These are phyloP conservation scores for Fusarium cicatricum DNA, from an alignment of 2,329 filamentous ascomycete species.

Conservation along the genomic window DNA sequence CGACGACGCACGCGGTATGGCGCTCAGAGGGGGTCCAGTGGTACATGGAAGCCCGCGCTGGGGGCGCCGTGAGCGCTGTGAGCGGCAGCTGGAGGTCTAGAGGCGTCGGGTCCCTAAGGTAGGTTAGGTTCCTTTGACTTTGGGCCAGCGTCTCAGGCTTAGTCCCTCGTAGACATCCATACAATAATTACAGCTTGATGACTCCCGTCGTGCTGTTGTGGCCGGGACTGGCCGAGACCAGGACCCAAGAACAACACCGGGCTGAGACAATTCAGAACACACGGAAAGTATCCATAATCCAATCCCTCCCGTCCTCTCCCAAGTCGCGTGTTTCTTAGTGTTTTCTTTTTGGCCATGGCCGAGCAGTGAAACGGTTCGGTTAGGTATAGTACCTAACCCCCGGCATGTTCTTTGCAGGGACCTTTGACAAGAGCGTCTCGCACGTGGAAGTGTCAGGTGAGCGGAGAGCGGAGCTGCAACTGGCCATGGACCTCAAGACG, in stretches of 20 bases:
- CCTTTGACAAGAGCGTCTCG: constrained; percentile 2
- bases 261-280: no score
- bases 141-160: constrained; percentile 22
- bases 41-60: neutral
- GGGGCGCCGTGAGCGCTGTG: constrained; percentile 13
- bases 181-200: no score
- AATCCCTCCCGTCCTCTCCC: no score
- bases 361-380: constrained; percentile 19
- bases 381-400: constrained; percentile 16
- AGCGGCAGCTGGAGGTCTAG: constrained; percentile 1
- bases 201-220: no score
- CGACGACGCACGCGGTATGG: constrained; percentile 32
- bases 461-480: neutral
- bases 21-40: constrained; percentile 18
- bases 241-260: no score
- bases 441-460: constrained; percentile 35
- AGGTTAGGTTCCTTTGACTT: no score
- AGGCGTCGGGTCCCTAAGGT: no score
- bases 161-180: constrained; percentile 1
- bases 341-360: no score
- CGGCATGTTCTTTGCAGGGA: neutral
- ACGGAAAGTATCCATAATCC: no score
- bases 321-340: no score
- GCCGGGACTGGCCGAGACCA: no score
- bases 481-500: neutral